Conservation (phyloP, 257 asterid genomes). For the Prunella vulgaris region DNA sequence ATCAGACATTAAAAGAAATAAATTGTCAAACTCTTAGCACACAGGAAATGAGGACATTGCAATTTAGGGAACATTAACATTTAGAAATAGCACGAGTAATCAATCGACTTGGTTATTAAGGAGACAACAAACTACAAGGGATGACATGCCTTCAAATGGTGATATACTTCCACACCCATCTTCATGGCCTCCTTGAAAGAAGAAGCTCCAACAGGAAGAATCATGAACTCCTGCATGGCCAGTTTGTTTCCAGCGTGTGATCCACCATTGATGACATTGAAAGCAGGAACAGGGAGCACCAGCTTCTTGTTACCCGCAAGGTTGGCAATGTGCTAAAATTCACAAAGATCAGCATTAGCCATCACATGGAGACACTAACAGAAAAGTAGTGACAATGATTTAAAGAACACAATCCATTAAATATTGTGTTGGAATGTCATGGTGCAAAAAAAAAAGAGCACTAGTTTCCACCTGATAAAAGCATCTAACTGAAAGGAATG, state of each 20-base stretch:
- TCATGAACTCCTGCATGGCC: conserved; percentile 99
- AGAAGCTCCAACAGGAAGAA: conserved; percentile 95
- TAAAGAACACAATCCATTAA: not conserved
- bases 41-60: not conserved
- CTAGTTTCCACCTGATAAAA: not conserved
- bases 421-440: not conserved
- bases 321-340: conserved; percentile 92
- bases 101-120: not conserved
- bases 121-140: not conserved
- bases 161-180: conserved; percentile 99
- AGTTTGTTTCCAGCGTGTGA: conserved; percentile 99
- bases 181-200: conserved; percentile 96
- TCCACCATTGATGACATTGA: conserved; percentile 98
- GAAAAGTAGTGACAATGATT: not conserved
- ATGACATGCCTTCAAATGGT: conserved; percentile 71
- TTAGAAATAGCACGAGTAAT: not conserved
- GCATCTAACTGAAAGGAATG: not conserved
- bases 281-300: conserved; percentile 97
- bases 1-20: not conserved
- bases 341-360: conserved; percentile 2
- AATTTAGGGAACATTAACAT: not conserved
- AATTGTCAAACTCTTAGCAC: not conserved
- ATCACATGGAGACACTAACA: not conserved
- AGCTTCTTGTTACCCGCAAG: conserved; percentile 89
- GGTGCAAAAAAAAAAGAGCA: not conserved